These are phyloP conservation scores for Neocallimastix lanati DNA, from an alignment of 192 early-diverging fungal species.

Conservation along the genomic window DNA sequence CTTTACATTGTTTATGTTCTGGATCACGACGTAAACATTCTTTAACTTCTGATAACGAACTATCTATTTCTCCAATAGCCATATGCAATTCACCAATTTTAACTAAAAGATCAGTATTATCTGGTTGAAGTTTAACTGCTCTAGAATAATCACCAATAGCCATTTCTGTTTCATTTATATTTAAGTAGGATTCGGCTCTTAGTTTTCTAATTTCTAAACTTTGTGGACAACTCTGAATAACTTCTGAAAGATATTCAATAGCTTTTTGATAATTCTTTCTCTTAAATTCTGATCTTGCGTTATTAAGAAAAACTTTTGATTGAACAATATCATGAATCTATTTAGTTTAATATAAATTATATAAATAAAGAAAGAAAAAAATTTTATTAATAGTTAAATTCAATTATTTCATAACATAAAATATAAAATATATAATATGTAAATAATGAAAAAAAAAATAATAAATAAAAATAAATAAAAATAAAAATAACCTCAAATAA, in stretches of 20 bases:
- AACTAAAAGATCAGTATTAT: slow-evolving; percentile 35
- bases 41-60: slow-evolving; percentile 50
- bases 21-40: slow-evolving; percentile 80
- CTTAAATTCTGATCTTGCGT: slow-evolving; percentile 6
- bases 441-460: too few species aligned
- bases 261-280: slow-evolving; percentile 27
- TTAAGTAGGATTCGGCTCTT: slow-evolving; percentile 55
- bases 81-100: slow-evolving; percentile 54
- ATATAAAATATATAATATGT: too few species aligned
- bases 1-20: slow-evolving; percentile 78
- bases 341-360: too few species aligned
- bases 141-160: slow-evolving; percentile 62
- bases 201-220: slow-evolving; percentile 30
- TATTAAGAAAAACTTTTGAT: not conserved
- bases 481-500: too few species aligned
- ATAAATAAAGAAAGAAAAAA: too few species aligned
- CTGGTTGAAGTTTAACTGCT: slow-evolving; percentile 52
- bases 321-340: not conserved
- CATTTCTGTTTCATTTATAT: slow-evolving; percentile 55
- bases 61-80: slow-evolving; percentile 43
- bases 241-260: slow-evolving; percentile 20
- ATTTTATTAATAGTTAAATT: too few species aligned
- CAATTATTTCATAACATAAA: too few species aligned
- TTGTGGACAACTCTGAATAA: slow-evolving; percentile 34
- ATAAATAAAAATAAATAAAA: too few species aligned